Conservation (phyloP, 176 grass and related monocot genomes). For the Aegilops sharonensis region DNA sequence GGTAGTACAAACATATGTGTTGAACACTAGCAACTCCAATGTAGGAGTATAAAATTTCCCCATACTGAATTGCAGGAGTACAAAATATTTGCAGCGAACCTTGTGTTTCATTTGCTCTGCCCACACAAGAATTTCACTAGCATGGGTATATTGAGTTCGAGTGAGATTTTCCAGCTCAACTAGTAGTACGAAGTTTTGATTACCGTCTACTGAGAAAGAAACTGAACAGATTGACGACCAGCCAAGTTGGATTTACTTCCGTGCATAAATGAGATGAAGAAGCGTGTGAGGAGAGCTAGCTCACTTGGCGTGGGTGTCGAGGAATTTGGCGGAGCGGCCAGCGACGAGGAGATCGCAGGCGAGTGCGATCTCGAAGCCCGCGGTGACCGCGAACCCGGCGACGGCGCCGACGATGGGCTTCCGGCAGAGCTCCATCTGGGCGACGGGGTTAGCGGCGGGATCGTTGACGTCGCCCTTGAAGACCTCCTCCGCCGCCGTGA, state of each 20-base stretch:
- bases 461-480: constrained; percentile 98
- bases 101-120: neutral
- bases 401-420: constrained; percentile 86
- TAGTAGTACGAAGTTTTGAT: too few species aligned
- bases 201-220: neutral
- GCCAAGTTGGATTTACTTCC: neutral
- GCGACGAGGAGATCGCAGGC: constrained; percentile 84
- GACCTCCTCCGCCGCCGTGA: constrained; percentile 74
- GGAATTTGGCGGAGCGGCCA: constrained; percentile 74
- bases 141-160: neutral
- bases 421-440: constrained; percentile 65
- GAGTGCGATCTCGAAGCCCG: constrained; percentile 87
- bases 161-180: too few species aligned
- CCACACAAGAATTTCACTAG: neutral
- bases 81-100: neutral
- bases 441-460: constrained; percentile 53
- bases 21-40: constrained; percentile 14
- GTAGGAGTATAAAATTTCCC: neutral
- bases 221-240: neutral
- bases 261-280: neutral
- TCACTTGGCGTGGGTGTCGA: constrained; percentile 90
- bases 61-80: neutral
- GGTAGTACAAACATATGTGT: neutral
- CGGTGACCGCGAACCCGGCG: constrained; percentile 81
- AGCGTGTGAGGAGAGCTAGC: neutral